Evolutionary conservation across 2,329 filamentous ascomycete species (phyloP).

Genomic region (Phialophora expanda): DNA sequence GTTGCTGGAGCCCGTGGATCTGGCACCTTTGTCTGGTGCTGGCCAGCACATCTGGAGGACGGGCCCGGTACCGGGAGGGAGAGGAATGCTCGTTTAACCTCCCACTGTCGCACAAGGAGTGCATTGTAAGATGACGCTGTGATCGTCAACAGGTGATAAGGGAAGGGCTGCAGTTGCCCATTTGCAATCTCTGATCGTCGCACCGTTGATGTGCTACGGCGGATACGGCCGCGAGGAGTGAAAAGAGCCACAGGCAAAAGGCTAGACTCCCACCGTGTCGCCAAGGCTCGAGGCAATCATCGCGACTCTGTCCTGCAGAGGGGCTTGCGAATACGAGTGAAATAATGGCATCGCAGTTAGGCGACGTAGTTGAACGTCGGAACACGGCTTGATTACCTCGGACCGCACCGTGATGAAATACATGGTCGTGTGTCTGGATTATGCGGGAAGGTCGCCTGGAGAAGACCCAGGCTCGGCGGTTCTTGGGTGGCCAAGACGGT

Average conservation of each 20-base stretch:
- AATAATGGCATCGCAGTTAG: not conserved
- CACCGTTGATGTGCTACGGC: not conserved
- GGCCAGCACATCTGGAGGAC: not conserved
- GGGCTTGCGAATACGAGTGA: not conserved
- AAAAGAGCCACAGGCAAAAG: too few relatives aligned
- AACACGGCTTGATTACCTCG: constrained; percentile 2
- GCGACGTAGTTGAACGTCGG: constrained; percentile 6
- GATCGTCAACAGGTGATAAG: constrained; percentile 3
- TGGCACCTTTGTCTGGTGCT: constrained; percentile 6
- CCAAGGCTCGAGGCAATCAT: not conserved
- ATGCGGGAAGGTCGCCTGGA: constrained; percentile 3
- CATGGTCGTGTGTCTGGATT: not conserved
- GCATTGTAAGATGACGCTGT: not conserved
- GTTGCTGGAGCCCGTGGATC: constrained; percentile 8
- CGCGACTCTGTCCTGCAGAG: not conserved
- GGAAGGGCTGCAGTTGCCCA: not conserved
- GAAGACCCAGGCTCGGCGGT: constrained; percentile 1
- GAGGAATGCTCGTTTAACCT: constrained; percentile 2
- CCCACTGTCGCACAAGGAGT: not conserved
- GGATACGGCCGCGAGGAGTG: not conserved
- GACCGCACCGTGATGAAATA: constrained; percentile 6
- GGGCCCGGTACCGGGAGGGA: not conserved
- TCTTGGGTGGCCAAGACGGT: constrained; percentile 2
- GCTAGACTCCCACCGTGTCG: not conserved
- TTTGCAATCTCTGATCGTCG: constrained; percentile 5